Conservation (phyloP, 2,329 filamentous ascomycete species). For the Ophiostoma tasmaniense region DNA sequence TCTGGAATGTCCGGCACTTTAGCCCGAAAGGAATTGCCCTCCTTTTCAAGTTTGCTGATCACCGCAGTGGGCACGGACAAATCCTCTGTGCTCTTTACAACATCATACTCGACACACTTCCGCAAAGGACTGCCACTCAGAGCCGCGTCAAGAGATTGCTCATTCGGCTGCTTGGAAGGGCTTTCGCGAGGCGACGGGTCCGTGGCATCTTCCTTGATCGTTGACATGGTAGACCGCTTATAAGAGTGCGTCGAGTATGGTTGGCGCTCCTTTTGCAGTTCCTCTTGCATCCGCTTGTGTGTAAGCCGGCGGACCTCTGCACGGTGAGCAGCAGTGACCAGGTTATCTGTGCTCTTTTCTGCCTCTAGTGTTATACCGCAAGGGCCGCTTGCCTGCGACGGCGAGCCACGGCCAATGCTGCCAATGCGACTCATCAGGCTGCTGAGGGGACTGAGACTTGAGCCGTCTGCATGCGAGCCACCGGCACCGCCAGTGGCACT, state of each 20-base stretch:
- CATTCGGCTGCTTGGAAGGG: neutral
- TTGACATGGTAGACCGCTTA: slow-evolving; percentile 19
- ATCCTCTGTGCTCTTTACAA: neutral
- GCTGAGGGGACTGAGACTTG: slow-evolving; percentile 31
- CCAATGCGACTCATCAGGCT: slow-evolving; percentile 37
- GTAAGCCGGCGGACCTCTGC: slow-evolving; percentile 49
- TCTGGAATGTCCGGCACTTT: neutral
- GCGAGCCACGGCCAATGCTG: slow-evolving; percentile 39
- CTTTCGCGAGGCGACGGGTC: slow-evolving; percentile 9
- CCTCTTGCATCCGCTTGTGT: slow-evolving; percentile 49
- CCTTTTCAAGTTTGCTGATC: neutral
- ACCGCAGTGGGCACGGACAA: neutral
- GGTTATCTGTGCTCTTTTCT: slow-evolving; percentile 42
- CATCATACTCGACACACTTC: neutral
- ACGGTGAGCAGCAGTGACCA: slow-evolving; percentile 38
- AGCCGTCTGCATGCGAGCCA: neutral
- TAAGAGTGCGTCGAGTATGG: slow-evolving; percentile 12
- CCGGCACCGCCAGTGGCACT: neutral
- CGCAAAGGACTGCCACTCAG: neutral
- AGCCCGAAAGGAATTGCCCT: neutral
- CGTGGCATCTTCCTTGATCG: slow-evolving; percentile 19
- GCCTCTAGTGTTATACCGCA: slow-evolving; percentile 33
- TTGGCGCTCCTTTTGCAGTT: slow-evolving; percentile 40
- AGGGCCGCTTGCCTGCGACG: slow-evolving; percentile 34
- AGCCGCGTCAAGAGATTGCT: neutral